Percentiles rank a stretch among this genome's conserved stretches.
Evolutionary conservation across 2,329 filamentous ascomycete species (phyloP).

Genomic region (Penicillium glabrum): DNA sequence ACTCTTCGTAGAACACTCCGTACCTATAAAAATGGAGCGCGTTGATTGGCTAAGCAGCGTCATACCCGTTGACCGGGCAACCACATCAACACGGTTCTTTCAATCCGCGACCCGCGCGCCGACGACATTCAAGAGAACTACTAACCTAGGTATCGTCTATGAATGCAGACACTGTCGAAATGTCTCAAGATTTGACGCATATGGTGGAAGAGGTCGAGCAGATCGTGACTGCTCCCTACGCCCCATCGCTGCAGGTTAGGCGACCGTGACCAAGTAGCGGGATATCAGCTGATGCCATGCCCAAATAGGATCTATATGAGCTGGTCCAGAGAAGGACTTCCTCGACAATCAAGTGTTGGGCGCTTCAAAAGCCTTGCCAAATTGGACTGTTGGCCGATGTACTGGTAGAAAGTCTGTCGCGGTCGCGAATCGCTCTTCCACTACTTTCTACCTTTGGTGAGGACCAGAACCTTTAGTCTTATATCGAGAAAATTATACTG

Average conservation of each 20-base stretch:
- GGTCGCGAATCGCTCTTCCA: constrained; percentile 52
- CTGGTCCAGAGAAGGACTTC: constrained; percentile 30
- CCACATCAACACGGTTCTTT: constrained; percentile 8
- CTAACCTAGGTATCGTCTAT: neutral
- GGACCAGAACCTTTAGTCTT: constrained; percentile 22
- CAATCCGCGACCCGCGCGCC: neutral
- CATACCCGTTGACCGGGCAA: constrained; percentile 11
- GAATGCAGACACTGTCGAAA: constrained; percentile 7
- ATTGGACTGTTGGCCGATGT: constrained; percentile 46
- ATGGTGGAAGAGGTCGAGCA: constrained; percentile 47
- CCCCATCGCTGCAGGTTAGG: constrained; percentile 51
- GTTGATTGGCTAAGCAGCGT: neutral
- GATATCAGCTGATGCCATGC: constrained; percentile 4
- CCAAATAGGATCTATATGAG: constrained; percentile 31
- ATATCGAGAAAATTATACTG: constrained; percentile 34
- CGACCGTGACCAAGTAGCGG: neutral
- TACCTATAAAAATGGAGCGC: neutral
- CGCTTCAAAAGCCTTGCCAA: constrained; percentile 51
- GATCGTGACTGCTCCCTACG: constrained; percentile 50
- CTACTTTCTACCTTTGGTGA: constrained; percentile 36
- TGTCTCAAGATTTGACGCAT: constrained; percentile 23
- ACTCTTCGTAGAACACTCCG: no score
- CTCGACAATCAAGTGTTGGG: constrained; percentile 46
- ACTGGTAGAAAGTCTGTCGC: constrained; percentile 50
- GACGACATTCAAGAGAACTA: neutral